Base-by-base conservation (phyloP, 345 rosid genomes). In the Stellera chamaejasme region DNA sequence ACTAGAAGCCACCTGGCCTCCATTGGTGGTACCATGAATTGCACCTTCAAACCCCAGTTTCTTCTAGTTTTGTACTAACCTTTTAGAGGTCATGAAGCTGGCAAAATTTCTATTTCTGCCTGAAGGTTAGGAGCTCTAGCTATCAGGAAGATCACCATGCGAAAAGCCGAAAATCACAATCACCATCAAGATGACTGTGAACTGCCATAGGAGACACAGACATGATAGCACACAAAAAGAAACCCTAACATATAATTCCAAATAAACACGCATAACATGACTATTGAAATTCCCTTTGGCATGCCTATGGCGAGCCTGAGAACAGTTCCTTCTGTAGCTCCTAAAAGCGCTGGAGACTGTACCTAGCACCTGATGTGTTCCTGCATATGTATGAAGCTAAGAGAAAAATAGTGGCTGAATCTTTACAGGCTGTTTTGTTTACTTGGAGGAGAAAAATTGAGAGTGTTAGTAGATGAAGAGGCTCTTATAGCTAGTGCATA, bases 1-100 rank as follows among this genome's bases (percentile, higher is more conserved):
- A 93, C 71, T 13, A 93, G 74, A 43, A 93, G 71, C 69, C 99
- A 83, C 79, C 97, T 84, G 32, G 95, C 89, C 99, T 87, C 97
- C 84, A 93, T 89, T 59, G 93, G 84, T 39, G 97, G 89, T 9
- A 96, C 96, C 82, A 84, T 93, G 61, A 93, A 91, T 69, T 89
- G 97, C 14, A 82, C 84, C 75, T 83, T 93, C 79, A 87, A 73
- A 67, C 89, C 96, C 84, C 83, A 1, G 90, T 82, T 71, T 89
- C 96, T 58, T 87, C 99, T 28, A 70, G 78, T 59, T 87, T 79
- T 4, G 78, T 43, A 36, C 69, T 81, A 44, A 70, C 83, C 90
- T 83, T 84, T 84, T 82, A n/a, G 97, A 75, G 96, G 58, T 89
- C 96, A 60, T 87, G 96, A 26, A 86, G 69, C 50, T 89, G 53